Conservation (phyloP, 331 rosid species). For the Ulmus americana region DNA sequence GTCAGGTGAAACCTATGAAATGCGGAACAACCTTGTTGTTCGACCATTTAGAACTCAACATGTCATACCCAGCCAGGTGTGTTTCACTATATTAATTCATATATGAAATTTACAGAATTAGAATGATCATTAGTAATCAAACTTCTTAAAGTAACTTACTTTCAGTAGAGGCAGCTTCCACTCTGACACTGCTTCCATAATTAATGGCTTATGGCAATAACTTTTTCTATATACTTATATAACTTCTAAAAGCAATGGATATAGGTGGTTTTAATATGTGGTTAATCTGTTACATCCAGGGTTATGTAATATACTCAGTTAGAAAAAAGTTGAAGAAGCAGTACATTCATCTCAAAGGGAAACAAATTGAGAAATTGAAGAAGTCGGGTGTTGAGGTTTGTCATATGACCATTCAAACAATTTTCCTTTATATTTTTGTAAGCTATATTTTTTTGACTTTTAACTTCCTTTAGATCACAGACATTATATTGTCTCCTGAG, state of each 20-base stretch:
- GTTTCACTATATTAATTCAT: slow-evolving; percentile 6
- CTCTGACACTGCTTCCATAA: neutral
- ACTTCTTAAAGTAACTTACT: neutral
- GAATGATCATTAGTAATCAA: neutral
- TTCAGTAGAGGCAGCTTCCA: neutral
- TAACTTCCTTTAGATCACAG: slow-evolving; percentile 62
- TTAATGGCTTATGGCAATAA: neutral
- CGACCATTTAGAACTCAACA: slow-evolving; percentile 87
- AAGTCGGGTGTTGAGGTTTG: slow-evolving; percentile 89
- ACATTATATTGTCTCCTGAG: slow-evolving; percentile 75
- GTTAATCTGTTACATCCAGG: slow-evolving; percentile 43
- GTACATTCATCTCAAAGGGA: slow-evolving; percentile 77
- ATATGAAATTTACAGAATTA: neutral
- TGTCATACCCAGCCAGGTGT: slow-evolving; percentile 92
- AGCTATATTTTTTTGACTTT: slow-evolving; percentile 18
- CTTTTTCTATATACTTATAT: neutral
- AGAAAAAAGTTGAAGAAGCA: slow-evolving; percentile 91
- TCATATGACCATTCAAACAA: slow-evolving; percentile 14
- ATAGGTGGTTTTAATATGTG: neutral
- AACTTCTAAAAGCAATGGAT: neutral
- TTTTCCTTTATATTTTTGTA: slow-evolving; percentile 17
- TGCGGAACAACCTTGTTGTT: slow-evolving; percentile 83
- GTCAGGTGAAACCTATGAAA: slow-evolving; percentile 84
- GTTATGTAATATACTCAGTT: slow-evolving; percentile 81
- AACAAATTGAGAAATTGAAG: slow-evolving; percentile 89